A percentile compares a stretch with the other conserved stretches of the same genome.
Evolutionary conservation across 257 asterid genomes (phyloP).

Genomic region (Petunia axillaris): DNA sequence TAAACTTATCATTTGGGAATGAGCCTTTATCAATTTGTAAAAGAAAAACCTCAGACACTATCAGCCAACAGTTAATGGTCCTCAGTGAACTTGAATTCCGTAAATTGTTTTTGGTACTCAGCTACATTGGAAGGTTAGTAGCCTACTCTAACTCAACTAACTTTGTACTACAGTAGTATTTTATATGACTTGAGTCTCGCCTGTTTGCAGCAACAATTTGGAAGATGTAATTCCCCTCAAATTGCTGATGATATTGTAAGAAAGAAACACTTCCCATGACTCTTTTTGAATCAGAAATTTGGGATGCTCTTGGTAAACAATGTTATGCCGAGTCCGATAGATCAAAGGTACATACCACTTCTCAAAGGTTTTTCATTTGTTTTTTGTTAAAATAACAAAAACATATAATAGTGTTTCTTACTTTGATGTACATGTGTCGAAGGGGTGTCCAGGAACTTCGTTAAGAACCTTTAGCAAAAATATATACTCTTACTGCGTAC

Average conservation of each 20-base stretch:
- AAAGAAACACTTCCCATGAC: conserved; percentile 49
- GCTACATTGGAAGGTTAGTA: conserved; percentile 69
- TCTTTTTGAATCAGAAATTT: conserved; percentile 57
- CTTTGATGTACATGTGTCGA: neutral
- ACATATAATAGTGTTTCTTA: neutral
- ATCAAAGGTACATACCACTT: conserved; percentile 39
- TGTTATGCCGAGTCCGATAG: conserved; percentile 40
- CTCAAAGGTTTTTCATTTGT: neutral
- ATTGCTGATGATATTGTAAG: conserved; percentile 46
- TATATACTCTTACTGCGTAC: neutral
- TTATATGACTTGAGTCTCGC: neutral
- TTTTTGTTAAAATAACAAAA: neutral
- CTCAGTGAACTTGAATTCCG: conserved; percentile 59
- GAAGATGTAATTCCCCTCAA: conserved; percentile 50
- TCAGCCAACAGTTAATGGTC: conserved; percentile 44
- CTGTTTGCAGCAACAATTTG: conserved; percentile 50
- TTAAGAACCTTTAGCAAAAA: neutral
- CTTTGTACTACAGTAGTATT: neutral
- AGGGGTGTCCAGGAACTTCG: no score
- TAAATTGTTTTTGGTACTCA: conserved; percentile 62
- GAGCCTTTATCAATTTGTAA: conserved; percentile 5
- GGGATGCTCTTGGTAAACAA: conserved; percentile 48
- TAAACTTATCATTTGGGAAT: neutral
- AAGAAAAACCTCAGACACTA: neutral
- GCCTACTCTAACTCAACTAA: neutral